Evolutionary conservation across 345 rosid species (phyloP).

Genomic region (Jatropha curcas): DNA sequence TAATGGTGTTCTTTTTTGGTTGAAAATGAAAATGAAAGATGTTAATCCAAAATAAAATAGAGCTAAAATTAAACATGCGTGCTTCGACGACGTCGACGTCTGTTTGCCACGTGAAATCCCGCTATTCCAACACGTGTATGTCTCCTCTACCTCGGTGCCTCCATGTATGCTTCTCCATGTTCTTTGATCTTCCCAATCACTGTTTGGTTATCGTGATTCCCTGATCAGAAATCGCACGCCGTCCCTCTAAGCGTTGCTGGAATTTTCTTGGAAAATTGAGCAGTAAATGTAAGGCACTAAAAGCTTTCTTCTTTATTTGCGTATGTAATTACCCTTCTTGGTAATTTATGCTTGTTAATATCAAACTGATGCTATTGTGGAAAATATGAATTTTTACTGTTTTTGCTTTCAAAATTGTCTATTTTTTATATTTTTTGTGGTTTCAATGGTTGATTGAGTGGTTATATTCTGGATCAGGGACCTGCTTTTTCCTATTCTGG

Average conservation of each 20-base stretch:
- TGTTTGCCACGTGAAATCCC: not conserved
- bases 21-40: no score
- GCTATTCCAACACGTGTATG: not conserved
- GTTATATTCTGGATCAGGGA: not conserved
- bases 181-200: not conserved
- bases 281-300: not conserved
- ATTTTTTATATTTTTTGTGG: not conserved
- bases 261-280: slow-evolving; percentile 6
- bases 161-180: not conserved
- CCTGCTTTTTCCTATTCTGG: no score
- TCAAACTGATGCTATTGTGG: not conserved
- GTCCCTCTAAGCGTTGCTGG: not conserved
- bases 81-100: no score
- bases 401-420: not conserved
- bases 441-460: not conserved
- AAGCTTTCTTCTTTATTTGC: slow-evolving; percentile 1
- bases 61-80: no score
- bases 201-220: slow-evolving; percentile 13
- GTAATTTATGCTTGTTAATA: not conserved
- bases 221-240: not conserved
- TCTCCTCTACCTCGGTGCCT: not conserved
- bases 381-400: not conserved
- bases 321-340: not conserved
- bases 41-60: no score
- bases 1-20: no score